phyloP scores from a whole-genome alignment of 306 rosid species.

The Lathyrus sativus region DNA sequence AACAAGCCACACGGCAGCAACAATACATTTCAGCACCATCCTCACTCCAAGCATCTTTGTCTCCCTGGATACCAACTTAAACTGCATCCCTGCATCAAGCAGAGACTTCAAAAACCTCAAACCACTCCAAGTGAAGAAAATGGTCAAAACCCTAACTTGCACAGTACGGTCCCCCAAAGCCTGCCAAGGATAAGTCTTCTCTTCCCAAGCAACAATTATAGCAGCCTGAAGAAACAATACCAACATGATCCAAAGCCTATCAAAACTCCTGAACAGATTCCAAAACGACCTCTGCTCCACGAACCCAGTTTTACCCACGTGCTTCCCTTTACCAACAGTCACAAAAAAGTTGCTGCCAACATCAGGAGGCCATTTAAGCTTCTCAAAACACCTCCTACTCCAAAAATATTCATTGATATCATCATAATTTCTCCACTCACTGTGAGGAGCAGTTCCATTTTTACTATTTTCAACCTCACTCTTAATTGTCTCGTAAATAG shows the following conservation, averaged over 20 bases:
- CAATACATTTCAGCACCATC: constrained; percentile 71
- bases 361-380: constrained; percentile 87
- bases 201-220: constrained; percentile 84
- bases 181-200: constrained; percentile 63
- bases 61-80: constrained; percentile 82
- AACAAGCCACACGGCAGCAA: constrained; percentile 74
- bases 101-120: constrained; percentile 76
- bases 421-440: constrained; percentile 92
- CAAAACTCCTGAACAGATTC: constrained; percentile 86
- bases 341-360: constrained; percentile 76
- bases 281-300: constrained; percentile 95
- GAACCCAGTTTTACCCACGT: constrained; percentile 94
- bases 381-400: constrained; percentile 87
- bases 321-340: constrained; percentile 55
- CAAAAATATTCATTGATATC: constrained; percentile 93
- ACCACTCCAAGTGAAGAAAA: constrained; percentile 85
- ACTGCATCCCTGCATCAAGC: constrained; percentile 82
- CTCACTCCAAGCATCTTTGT: constrained; percentile 73
- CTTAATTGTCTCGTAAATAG: constrained; percentile 75
- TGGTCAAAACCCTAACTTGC: constrained; percentile 68
- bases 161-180: constrained; percentile 56
- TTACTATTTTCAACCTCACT: constrained; percentile 78
- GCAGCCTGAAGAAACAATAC: constrained; percentile 82
- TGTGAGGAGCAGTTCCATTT: constrained; percentile 83
- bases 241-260: constrained; percentile 88